Percentiles rank a stretch among this genome's conserved stretches.
These are phyloP conservation scores for Persicaria maculosa DNA, from an alignment of 148 eudicot species.

Conservation along the genomic window DNA sequence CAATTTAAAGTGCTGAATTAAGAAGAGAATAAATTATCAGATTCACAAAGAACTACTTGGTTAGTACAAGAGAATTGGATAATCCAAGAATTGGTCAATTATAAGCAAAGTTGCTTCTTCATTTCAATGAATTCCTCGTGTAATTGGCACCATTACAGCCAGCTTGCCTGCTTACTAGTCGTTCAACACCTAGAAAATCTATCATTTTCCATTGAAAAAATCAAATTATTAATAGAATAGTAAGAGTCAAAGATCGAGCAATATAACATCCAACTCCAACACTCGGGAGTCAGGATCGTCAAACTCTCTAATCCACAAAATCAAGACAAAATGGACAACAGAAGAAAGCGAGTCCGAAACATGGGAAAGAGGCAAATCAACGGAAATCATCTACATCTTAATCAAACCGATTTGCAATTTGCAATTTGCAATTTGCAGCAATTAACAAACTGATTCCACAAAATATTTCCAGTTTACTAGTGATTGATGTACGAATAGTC, in stretches of 20 bases:
- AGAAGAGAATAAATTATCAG: neutral
- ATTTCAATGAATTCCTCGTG: neutral
- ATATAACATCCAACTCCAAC: neutral
- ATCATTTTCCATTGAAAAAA: neutral
- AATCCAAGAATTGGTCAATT: no score
- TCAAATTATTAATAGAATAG: neutral
- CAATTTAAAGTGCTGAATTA: neutral
- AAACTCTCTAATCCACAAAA: neutral
- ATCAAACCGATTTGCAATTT: neutral
- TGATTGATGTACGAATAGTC: no score
- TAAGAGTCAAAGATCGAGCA: neutral
- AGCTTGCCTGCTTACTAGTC: neutral
- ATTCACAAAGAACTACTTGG: neutral
- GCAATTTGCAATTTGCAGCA: neutral
- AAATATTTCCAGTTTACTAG: no score
- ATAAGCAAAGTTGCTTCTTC: neutral
- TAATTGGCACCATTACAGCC: neutral
- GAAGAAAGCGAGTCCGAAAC: neutral
- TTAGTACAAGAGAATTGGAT: no score
- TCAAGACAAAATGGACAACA: neutral
- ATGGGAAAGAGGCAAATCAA: neutral
- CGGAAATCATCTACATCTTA: neutral
- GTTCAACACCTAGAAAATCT: neutral
- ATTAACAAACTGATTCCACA: neutral
- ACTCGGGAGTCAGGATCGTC: neutral